Evolutionary conservation across 495 filamentous ascomycete species (phyloP).

Genomic region (Neurospora sp.): DNA sequence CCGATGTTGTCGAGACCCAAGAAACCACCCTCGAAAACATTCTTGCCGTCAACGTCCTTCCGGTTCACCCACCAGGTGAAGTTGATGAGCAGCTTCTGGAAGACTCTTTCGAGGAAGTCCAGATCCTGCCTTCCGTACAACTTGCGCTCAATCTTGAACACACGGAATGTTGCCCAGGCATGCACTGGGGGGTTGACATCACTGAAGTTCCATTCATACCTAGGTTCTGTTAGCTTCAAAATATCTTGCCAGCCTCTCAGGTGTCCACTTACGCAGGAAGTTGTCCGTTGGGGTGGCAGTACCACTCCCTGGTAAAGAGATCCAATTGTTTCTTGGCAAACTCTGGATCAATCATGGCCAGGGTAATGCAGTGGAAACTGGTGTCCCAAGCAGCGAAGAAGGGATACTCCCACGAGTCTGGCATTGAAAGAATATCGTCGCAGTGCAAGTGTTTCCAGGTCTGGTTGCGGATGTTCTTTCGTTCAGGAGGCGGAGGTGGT

Average conservation of each 20-base stretch:
- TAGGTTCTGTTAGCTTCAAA: conserved; percentile 3
- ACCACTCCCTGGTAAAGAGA: conserved; percentile 92
- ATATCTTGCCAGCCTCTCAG: not conserved
- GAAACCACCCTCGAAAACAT: conserved; percentile 95
- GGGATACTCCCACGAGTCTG: conserved; percentile 96
- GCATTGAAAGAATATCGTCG: conserved; percentile 94
- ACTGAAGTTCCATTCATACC: conserved; percentile 96
- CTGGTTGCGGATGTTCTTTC: conserved; percentile 74
- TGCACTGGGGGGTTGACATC: conserved; percentile 96
- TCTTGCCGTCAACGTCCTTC: conserved; percentile 88
- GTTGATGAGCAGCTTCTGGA: conserved; percentile 90
- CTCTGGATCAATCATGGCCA: conserved; percentile 95
- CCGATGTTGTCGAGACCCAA: conserved; percentile 96
- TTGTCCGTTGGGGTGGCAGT: conserved; percentile 98
- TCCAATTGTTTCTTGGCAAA: conserved; percentile 97
- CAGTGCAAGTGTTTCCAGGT: conserved; percentile 90
- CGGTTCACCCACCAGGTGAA: conserved; percentile 99
- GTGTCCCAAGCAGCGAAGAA: conserved; percentile 99
- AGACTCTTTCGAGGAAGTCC: conserved; percentile 91
- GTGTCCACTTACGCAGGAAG: conserved; percentile 44
- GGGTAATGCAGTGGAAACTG: conserved; percentile 89
- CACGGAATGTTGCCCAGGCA: conserved; percentile 89
- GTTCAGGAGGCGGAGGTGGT: conserved; percentile 70
- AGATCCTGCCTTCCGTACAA: conserved; percentile 90
- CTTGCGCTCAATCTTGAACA: conserved; percentile 97